Conservation (phyloP, 2,329 filamentous ascomycete species). For the Pleurostoma richardsiae region DNA sequence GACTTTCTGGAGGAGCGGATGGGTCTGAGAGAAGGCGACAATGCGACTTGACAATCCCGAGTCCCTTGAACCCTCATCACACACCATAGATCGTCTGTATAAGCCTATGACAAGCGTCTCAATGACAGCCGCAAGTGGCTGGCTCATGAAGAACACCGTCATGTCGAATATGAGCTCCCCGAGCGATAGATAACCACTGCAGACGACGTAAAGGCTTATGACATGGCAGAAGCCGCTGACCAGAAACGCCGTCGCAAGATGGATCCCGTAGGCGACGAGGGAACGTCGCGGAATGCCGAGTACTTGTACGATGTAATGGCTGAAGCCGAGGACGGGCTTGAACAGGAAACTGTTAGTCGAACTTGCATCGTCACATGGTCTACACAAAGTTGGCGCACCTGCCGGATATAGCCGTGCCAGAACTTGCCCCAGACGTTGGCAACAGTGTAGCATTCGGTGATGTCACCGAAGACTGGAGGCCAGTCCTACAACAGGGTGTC, state of each 20-base stretch:
- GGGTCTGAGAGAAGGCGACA: not conserved
- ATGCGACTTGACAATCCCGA: no score
- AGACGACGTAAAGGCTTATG: not conserved
- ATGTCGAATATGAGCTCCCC: not conserved
- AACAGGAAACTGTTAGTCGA: not conserved
- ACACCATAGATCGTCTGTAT: not conserved
- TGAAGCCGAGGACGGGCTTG: slow-evolving; percentile 1
- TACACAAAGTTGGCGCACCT: slow-evolving; percentile 1
- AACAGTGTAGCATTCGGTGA: slow-evolving; percentile 8
- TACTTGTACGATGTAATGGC: not conserved
- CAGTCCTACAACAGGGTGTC: slow-evolving; percentile 5
- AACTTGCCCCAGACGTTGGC: slow-evolving; percentile 10
- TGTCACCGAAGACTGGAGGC: slow-evolving; percentile 10
- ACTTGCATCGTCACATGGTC: not conserved
- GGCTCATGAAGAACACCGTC: not conserved
- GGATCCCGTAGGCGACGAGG: not conserved
- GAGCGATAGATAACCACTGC: not conserved
- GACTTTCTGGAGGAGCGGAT: not conserved
- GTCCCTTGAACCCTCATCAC: no score
- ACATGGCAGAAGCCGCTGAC: slow-evolving; percentile 1
- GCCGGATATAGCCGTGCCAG: slow-evolving; percentile 11
- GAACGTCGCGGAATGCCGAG: not conserved
- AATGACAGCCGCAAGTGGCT: not conserved
- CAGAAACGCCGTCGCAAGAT: not conserved
- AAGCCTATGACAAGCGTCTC: not conserved